phyloP scores from a whole-genome alignment of 2,329 filamentous ascomycete species.

The Aspergillus nomiae region DNA sequence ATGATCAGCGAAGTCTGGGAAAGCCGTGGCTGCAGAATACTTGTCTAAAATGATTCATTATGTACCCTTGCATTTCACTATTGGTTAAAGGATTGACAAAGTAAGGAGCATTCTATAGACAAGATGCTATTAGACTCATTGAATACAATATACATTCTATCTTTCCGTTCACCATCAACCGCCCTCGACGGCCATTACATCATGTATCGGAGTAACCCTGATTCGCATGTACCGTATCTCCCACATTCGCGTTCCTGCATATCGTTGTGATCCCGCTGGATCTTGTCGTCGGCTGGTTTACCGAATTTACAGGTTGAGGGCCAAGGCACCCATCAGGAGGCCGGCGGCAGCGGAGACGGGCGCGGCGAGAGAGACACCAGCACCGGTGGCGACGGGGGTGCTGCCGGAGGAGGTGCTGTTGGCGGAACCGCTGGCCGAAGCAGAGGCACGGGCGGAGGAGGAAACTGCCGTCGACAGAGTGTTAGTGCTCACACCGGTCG shows the following conservation, averaged over 20 bases:
- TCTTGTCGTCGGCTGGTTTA: not conserved
- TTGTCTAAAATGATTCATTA: too few relatives aligned
- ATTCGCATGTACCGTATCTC: not conserved
- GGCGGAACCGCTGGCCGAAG: not conserved
- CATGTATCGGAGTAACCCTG: not conserved
- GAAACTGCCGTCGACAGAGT: conserved; percentile 8
- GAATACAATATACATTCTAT: not conserved
- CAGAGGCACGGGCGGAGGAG: conserved; percentile 5
- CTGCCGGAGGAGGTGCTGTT: conserved; percentile 6
- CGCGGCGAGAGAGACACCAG: conserved; percentile 16
- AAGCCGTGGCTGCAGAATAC: not conserved
- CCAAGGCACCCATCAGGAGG: conserved; percentile 25
- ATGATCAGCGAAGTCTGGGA: not conserved
- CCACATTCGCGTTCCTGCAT: not conserved
- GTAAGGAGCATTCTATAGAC: not conserved
- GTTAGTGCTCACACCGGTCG: conserved; percentile 14
- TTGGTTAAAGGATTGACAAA: not conserved
- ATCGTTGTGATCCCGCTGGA: not conserved
- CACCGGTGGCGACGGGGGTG: not conserved
- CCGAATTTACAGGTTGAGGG: conserved; percentile 4
- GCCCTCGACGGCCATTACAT: not conserved
- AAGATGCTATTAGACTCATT: not conserved
- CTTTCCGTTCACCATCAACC: not conserved
- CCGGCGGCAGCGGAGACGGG: conserved; percentile 20
- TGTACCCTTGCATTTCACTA: too few relatives aligned